A percentile compares a stretch with the other conserved stretches of the same genome.
Conservation (phyloP, 2,329 filamentous ascomycete species). For the Xylariaceae sp. region DNA sequence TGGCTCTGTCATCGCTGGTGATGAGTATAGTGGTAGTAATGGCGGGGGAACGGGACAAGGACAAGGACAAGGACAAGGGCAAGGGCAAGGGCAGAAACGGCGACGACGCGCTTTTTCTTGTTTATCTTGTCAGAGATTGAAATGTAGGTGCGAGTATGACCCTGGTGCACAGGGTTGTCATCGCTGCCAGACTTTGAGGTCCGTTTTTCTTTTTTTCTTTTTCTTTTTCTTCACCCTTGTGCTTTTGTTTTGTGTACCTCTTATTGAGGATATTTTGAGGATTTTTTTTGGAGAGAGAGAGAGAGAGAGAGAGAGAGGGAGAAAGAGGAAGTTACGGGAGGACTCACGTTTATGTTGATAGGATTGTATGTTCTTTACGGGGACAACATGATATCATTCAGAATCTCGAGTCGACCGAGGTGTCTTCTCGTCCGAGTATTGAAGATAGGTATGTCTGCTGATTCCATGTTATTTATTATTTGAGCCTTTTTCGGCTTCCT, state of each 20-base stretch:
- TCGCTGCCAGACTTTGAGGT: conserved; percentile 30
- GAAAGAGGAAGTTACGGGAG: neutral
- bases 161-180: conserved; percentile 26
- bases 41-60: conserved; percentile 15
- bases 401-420: neutral
- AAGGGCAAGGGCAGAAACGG: conserved; percentile 19
- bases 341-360: conserved; percentile 10
- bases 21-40: conserved; percentile 5
- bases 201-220: conserved; percentile 1
- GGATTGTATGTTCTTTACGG: conserved; percentile 28
- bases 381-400: conserved; percentile 16
- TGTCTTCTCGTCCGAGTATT: conserved; percentile 11
- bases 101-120: conserved; percentile 29
- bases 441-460: conserved; percentile 26
- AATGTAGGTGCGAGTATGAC: conserved; percentile 30
- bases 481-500: too few relatives aligned
- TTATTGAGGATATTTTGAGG: neutral
- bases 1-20: too few relatives aligned
- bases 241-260: neutral
- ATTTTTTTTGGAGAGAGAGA: too few relatives aligned
- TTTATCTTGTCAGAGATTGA: conserved; percentile 28
- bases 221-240: neutral
- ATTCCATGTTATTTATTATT: too few relatives aligned
- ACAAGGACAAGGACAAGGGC: conserved; percentile 12
- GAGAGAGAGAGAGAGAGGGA: too few relatives aligned